These are phyloP conservation scores for Cladosporium sp. DNA, from an alignment of 2,329 filamentous ascomycete genomes.

Conservation along the genomic window DNA sequence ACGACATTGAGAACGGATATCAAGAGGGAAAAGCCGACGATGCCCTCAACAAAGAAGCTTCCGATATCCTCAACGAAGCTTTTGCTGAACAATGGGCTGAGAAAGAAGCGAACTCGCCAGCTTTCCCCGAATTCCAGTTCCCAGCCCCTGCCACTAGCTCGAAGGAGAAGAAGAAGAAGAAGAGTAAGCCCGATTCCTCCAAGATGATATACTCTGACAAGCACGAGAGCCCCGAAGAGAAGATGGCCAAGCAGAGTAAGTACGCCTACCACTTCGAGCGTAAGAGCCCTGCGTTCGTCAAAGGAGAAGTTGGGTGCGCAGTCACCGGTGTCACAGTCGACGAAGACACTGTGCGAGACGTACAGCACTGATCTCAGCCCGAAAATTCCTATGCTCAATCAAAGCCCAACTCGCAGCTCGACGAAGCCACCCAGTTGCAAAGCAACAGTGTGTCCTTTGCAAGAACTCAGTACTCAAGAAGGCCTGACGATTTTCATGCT, in stretches of 20 bases:
- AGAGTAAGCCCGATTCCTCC: slow-evolving; percentile 43
- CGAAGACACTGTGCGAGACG: slow-evolving; percentile 2
- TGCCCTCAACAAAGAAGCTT: not conserved
- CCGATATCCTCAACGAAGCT: not conserved
- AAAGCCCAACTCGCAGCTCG: not conserved
- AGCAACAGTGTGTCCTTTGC: no score
- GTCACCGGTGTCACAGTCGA: slow-evolving; percentile 12
- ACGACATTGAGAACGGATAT: no score
- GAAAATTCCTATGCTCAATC: not conserved
- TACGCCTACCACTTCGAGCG: slow-evolving; percentile 72
- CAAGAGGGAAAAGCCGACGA: no score
- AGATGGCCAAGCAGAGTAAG: slow-evolving; percentile 72
- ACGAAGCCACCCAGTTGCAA: not conserved
- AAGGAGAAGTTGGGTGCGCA: slow-evolving; percentile 11
- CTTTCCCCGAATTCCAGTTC: slow-evolving; percentile 1
- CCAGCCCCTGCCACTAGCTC: slow-evolving; percentile 39
- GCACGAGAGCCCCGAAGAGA: slow-evolving; percentile 80
- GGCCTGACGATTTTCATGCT: no score
- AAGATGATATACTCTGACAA: slow-evolving; percentile 69
- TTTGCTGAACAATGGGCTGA: not conserved
- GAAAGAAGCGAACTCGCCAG: not conserved
- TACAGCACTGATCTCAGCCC: slow-evolving; percentile 28
- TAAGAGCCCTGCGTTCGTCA: slow-evolving; percentile 12
- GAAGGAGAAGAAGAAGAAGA: slow-evolving; percentile 13
- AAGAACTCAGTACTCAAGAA: no score